Evolutionary conservation across 805 yeast species (phyloP), one percentile per base, ranked within the genome.

Genomic region (Saccharomycopsis fermentans): DNA sequence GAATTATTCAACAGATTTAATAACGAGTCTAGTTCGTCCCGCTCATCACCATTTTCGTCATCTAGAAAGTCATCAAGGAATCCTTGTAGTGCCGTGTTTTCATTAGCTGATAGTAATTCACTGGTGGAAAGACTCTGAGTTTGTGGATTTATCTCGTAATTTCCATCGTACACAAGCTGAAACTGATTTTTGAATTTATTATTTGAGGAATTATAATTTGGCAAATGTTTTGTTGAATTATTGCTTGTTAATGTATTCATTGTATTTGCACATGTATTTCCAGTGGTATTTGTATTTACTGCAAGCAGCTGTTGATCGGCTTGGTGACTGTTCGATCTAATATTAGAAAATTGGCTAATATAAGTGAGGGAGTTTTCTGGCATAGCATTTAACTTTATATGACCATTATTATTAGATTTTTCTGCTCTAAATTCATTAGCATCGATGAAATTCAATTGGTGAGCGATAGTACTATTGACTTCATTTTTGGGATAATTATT

Each of bases 31-130:
- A 56, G 19, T 11, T 59, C 56, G 32, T 43, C 51, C n/a, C 36
- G 26, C 8, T 52, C 55, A 14, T 57, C 59, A 17, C 56, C 59
- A 24, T 52, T 37, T 6, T 54, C 32, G 5, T 62, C 64, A 47
- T 17, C 56, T 17, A 62, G 39, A n/a, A 62, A 59, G 39, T 58
- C 61, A 29, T 62, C 64, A 35, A 62, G 58, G 47, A 56, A 62
- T 5, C 59, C 59, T 53, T 59, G 61, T 6, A 62, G 47, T 0
- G 60, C 64, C n/a, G 48, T 59, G 32, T 39, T 59, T 54, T 62
- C 63, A 48, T 55, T 57, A 29, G 55, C 61, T n/a, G 59, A 43
- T 21, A 61, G 40, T 21, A 61, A 50, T 16, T 60, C 58, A 54
- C 17, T 35, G 2, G 47, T 40, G 9, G 50, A 24, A 17, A 14